These are phyloP conservation scores for Sclerotinia borealis DNA, from an alignment of 2,329 filamentous ascomycete species.

Conservation along the genomic window DNA sequence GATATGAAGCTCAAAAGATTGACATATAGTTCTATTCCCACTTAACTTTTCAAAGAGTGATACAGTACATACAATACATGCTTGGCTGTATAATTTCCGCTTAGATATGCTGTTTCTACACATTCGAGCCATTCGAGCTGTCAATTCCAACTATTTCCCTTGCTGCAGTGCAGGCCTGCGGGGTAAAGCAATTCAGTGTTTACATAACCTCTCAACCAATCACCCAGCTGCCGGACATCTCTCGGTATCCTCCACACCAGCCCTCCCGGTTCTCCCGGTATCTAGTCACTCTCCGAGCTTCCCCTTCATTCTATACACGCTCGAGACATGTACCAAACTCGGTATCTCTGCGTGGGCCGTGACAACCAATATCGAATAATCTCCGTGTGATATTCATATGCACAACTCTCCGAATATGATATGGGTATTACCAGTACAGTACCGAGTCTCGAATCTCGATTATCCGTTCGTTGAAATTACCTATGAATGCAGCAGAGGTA, in stretches of 20 bases:
- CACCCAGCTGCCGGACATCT: not conserved
- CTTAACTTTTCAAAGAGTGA: not conserved
- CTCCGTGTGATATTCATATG: not conserved
- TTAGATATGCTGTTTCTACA: not conserved
- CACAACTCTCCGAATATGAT: not conserved
- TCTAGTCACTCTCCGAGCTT: conserved; percentile 6
- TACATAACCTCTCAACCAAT: not conserved
- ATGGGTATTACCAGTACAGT: no score
- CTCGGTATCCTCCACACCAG: not conserved
- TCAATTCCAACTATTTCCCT: not conserved
- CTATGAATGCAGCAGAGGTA: no score
- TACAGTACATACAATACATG: not conserved
- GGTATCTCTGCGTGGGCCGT: not conserved
- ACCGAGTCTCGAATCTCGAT: no score
- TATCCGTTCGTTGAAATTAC: no score
- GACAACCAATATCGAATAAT: not conserved
- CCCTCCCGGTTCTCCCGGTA: not conserved
- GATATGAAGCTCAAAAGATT: not conserved
- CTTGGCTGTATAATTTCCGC: not conserved
- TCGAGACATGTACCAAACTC: not conserved
- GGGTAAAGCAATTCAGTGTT: not conserved
- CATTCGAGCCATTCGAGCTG: not conserved
- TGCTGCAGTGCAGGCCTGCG: not conserved
- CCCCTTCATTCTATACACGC: not conserved
- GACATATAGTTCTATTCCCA: no score